Evolutionary conservation across 768 basidiomycete genomes (phyloP).

Genomic region (Lanmaoa rubissima): DNA sequence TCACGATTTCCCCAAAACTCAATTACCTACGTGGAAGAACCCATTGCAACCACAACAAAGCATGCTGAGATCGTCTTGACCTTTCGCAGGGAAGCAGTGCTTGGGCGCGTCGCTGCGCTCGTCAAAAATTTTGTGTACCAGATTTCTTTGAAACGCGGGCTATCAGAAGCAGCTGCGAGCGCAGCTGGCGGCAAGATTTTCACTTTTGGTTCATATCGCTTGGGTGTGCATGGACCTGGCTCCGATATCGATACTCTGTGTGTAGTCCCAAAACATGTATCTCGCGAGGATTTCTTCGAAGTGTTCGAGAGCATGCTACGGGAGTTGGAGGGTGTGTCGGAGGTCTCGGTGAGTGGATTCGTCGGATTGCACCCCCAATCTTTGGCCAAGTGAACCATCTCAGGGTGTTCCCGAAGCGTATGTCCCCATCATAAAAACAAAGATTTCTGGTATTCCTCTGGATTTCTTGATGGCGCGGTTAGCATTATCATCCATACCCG

Average conservation of each 20-base stretch:
- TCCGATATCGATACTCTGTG: conserved; percentile 98
- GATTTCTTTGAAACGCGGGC: conserved; percentile 72
- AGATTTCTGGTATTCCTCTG: conserved; percentile 87
- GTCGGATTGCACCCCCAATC: background rate
- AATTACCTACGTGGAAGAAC: conserved; percentile 2
- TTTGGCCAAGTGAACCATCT: conserved; percentile 5
- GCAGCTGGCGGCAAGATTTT: conserved; percentile 98
- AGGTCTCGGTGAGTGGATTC: conserved; percentile 74
- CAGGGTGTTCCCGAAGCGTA: conserved; percentile 97
- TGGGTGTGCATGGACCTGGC: conserved; percentile 95
- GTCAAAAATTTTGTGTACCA: conserved; percentile 92
- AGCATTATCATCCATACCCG: conserved; percentile 83
- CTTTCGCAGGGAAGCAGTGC: conserved; percentile 77
- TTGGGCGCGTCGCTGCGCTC: conserved; percentile 83
- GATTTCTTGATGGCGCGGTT: conserved; percentile 94
- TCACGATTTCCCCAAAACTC: conserved; percentile 10
- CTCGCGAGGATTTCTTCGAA: conserved; percentile 93
- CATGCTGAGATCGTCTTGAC: conserved; percentile 23
- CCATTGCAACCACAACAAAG: conserved; percentile 1
- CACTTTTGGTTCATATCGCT: conserved; percentile 96
- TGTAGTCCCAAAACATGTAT: conserved; percentile 95
- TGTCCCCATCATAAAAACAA: conserved; percentile 92
- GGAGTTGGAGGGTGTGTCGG: conserved; percentile 76
- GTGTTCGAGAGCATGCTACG: conserved; percentile 87
- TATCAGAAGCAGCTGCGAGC: conserved; percentile 84